Base-by-base conservation (phyloP, 805 yeast species). In the Gaillardinia entomophila region DNA sequence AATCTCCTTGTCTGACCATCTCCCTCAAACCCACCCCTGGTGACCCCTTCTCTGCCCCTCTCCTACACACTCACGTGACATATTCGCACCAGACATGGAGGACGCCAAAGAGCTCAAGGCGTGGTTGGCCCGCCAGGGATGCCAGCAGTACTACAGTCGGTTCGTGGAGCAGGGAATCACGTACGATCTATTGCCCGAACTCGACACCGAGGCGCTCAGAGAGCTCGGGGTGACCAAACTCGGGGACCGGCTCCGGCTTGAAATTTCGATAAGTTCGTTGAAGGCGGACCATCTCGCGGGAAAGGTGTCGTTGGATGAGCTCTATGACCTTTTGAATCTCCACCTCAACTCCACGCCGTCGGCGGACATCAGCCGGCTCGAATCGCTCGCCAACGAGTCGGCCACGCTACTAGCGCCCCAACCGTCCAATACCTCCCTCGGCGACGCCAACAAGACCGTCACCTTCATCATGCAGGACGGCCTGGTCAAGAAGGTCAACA, bases 391-490 rank as follows among this genome's bases (percentile, higher is more conserved):
- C n/a, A 31, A 26, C 24, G 46, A 39, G 13, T 26, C 35, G 15
- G 23, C 23, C 10, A 40, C 41, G 13, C 24, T 19, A 19, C 10
- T 25, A 4, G 14, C 27, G 4, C 4, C 27, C 12, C 10, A 6
- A 4, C 7, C 16, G 16, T 13, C 16, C 16, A 5, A 4, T 12
- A 25, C 16, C 13, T 16, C 6, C 10, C 8, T 12, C 12, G 15
- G 23, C 24, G 57, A 52, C 25, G 37, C 52, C 14, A 56, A 45
- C 36, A 60, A 60, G 35, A 53, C 43, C 26, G 79, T 82, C 14
- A 80, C 83, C 1, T 80, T 88, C 41, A 82, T 87, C 19, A 60
- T 81, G 24, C 81, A 79, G 33, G 85, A 81, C 56, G 96, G 96
- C 1, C 66, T 79, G 6, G 68, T 77, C 2, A 79, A 77, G 43